Base-by-base conservation (phyloP, 768 basidiomycete genomes). In the Macrolepiota albuminosa region DNA sequence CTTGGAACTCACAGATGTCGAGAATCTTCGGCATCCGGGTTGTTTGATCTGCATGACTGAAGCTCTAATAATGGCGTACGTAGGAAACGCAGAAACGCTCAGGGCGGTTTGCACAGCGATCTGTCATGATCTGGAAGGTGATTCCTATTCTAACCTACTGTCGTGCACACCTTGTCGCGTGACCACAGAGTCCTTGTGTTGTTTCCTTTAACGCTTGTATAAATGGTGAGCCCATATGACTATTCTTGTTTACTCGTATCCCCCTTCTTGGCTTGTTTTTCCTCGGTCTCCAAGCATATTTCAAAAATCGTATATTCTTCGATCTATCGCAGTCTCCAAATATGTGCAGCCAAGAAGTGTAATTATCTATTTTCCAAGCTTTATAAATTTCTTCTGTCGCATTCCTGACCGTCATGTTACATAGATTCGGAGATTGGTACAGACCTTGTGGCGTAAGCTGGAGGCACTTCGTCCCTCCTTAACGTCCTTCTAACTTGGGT, bases 311-410 rank as follows among this genome's bases (percentile, higher is more conserved):
- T 48, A 47, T n/a, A n/a, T 45, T 42, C 34, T n/a, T 54, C 40
- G n/a, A 53, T 58, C 59, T 50, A 60, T 58, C 45, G 42, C 39
- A 40, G 42, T 56, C 39, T 59, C 14, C 52, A 66, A 59, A 61
- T 36, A 86, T 86, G 85, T 86, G 85, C 61, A 74, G 73, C 68
- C 78, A 80, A 66, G 85, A 86, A 79, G 80, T 82, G 84, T 85
- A 64, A 65, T 52, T 64, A 65, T 66, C 59, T 55, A 54, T 36
- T 57, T 49, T 58, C 21, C 29, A 26, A 42, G 14, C 57, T 52
- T 37, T 21, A 49, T 36, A 33, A 58, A 18, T 45, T 36, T 58
- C 47, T 34, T 21, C 34, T 54, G 56, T 21, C 37, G 58, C 37
- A 55, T 54, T 54, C 48, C 45, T 61, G 57, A 54, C 63, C 58